A percentile compares a stretch with the other conserved stretches of the same genome.
Evolutionary conservation across 169 alveolate genomes (phyloP).

Genomic region (Cyclospora cayetanensis): DNA sequence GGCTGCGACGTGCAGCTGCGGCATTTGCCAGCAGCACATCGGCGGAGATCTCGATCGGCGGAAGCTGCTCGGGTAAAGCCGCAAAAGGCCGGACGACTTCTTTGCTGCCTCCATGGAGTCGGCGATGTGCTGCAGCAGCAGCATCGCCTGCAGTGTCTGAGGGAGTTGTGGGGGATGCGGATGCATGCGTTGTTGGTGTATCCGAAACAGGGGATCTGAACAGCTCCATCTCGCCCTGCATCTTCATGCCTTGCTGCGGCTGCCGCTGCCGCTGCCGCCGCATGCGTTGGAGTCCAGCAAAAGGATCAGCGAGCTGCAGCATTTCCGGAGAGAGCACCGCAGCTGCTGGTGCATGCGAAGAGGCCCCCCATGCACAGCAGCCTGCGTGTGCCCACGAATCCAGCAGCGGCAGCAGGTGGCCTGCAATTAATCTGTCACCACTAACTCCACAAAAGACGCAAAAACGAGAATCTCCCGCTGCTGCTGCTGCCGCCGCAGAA

Average conservation of each 20-base stretch:
- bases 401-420: slow-evolving; percentile 51
- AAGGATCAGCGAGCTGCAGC: slow-evolving; percentile 52
- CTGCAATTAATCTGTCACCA: slow-evolving; percentile 15
- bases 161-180: neutral
- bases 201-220: neutral
- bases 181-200: neutral
- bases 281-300: neutral
- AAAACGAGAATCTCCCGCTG: slow-evolving; percentile 15
- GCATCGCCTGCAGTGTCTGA: neutral
- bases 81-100: neutral
- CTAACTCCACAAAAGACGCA: slow-evolving; percentile 47
- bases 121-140: neutral
- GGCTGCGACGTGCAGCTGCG: slow-evolving; percentile 47
- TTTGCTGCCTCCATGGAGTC: neutral
- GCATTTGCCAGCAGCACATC: slow-evolving; percentile 38
- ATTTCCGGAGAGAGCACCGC: slow-evolving; percentile 33
- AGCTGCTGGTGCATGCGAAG: neutral
- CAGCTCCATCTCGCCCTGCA: neutral
- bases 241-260: neutral
- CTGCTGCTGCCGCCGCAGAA: neutral
- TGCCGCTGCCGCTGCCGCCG: neutral
- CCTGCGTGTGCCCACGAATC: slow-evolving; percentile 50
- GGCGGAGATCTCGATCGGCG: slow-evolving; percentile 52
- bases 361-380: slow-evolving; percentile 49
- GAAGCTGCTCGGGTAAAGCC: slow-evolving; percentile 59